Evolutionary conservation across 2,329 filamentous ascomycete species (phyloP).

Genomic region (Ceratocystis alfenasii): DNA sequence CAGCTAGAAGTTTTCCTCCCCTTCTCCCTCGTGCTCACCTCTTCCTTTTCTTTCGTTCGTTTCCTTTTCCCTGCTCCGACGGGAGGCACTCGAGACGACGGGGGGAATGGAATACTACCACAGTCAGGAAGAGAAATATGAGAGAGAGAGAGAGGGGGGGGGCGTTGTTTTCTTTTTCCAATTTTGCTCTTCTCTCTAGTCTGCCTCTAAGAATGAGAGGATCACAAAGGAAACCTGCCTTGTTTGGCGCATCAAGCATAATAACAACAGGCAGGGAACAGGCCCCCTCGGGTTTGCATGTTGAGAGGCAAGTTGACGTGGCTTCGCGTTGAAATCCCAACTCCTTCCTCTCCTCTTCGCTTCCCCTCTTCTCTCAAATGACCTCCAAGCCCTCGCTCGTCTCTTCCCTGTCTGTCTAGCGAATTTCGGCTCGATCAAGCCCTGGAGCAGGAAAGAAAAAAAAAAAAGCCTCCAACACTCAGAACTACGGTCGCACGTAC

Average conservation of each 20-base stretch:
- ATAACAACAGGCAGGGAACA: background rate
- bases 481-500: background rate
- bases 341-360: background rate
- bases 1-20: background rate
- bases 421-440: background rate
- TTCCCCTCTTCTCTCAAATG: background rate
- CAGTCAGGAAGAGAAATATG: background rate
- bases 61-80: background rate
- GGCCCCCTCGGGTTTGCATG: background rate
- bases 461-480: background rate
- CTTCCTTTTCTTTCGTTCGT: background rate
- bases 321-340: conserved; percentile 6
- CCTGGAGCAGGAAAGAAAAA: background rate
- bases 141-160: background rate
- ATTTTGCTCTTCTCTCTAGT: background rate
- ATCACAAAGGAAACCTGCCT: no score
- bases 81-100: background rate
- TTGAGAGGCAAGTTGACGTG: conserved; percentile 6
- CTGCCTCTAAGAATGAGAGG: background rate
- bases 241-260: no score
- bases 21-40: background rate
- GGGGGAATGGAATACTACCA: background rate
- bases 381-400: background rate
- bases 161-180: background rate
- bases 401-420: background rate